phyloP scores from a whole-genome alignment of 2,329 filamentous ascomycete species.

The Penicillium freii region DNA sequence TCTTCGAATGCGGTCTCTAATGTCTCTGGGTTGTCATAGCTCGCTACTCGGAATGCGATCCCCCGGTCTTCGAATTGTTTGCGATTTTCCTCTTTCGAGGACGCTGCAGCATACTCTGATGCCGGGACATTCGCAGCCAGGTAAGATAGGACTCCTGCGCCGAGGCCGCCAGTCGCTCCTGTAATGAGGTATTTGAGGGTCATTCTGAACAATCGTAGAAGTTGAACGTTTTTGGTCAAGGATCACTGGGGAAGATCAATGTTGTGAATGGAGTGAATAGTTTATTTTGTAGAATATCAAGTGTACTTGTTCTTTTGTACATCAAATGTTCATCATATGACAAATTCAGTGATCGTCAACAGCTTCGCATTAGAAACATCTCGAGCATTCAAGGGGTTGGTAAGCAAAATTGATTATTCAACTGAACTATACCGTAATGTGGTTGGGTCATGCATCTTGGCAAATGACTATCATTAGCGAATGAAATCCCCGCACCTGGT shows the following conservation, averaged over 20 bases:
- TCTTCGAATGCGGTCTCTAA: conserved; percentile 51
- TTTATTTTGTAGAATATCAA: not conserved
- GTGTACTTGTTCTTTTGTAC: not conserved
- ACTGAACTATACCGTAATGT: not conserved
- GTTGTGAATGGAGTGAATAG: not conserved
- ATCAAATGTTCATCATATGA: not conserved
- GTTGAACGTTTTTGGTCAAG: not conserved
- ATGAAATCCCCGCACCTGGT: too few relatives aligned
- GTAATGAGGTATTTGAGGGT: conserved; percentile 40
- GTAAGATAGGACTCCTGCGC: conserved; percentile 34
- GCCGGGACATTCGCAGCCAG: conserved; percentile 38
- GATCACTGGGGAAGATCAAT: not conserved
- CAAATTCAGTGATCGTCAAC: not conserved
- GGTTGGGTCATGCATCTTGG: not conserved
- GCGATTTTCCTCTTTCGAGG: conserved; percentile 46
- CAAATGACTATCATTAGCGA: not conserved
- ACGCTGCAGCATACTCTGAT: conserved; percentile 51
- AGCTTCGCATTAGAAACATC: not conserved
- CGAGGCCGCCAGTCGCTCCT: conserved; percentile 40
- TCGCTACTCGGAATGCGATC: conserved; percentile 51
- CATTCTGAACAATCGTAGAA: conserved; percentile 17
- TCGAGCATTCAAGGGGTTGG: not conserved
- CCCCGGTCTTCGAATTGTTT: conserved; percentile 42
- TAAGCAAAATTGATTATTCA: conserved; percentile 1
- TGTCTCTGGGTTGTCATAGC: conserved; percentile 50